Base-by-base conservation (phyloP, 495 filamentous ascomycete species). In the Aspergillus avenaceus region DNA sequence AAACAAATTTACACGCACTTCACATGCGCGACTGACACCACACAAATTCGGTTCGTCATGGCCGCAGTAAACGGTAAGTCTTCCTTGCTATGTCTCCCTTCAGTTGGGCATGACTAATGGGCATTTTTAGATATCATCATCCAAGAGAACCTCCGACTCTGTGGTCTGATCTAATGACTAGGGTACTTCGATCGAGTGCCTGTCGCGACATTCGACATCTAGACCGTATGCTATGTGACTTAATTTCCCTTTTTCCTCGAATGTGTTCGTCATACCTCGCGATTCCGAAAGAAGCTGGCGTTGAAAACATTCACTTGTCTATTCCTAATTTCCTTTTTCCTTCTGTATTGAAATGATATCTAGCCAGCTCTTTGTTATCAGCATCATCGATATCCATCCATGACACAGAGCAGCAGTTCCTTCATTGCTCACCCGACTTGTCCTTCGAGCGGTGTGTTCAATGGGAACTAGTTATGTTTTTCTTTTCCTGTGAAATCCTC, bases 1-100 rank as follows among this genome's bases (percentile, higher is more conserved):
- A 98, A 98, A 79, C 93, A 98, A 68, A 97, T 98, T 71, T 98
- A 98, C 75, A 97, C 95, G 41, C 92, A 98, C 73, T 97, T 97
- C 76, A 98, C 93, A 47, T 97, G 95, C 65, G 93, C 93, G 23
- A 97, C 93, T 22, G 93, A 98, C 69, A 98, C 93, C 24, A 91
- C 87, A 60, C 93, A 98, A 68, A 98, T 98, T 58, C 89, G 95
- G 52, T 98, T 98, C 80, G 93, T 98, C 70, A 98, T 98, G 93
- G 93, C 95, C 43, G 93, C 93, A 28, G 93, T 98, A 58, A 98
- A 98, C 77, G 92, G 92, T 97, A 82, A 64, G 87, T 70, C 47
- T 19, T 23, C 7, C 44, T 16, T 27, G 8, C 2, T 8, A 34
- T 42, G 40, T 40, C 5, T 7, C 16, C 13, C 13, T 1, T 16